Evolutionary conservation across 2,329 filamentous ascomycete genomes (phyloP), one percentile per base, ranked within the genome.

Genomic region (Esteya vermicola): DNA sequence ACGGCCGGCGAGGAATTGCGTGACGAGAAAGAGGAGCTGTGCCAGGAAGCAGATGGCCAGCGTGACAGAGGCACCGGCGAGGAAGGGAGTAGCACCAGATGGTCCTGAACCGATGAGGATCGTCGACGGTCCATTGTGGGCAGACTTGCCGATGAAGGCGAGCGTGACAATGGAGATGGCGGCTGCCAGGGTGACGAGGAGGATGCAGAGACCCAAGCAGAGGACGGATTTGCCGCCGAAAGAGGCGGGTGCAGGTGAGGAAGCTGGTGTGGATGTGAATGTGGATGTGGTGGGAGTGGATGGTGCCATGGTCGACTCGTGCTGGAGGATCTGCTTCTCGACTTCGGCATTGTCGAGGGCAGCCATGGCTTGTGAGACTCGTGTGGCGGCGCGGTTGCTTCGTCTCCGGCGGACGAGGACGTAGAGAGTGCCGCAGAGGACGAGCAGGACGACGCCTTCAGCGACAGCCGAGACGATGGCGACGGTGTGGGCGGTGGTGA

Each of bases 21-120:
- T 49, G 21, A 66, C 53, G 35, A 70, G 52, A 46, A 71, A 74
- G 20, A 61, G 47, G n/a, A 69, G 52, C 49, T 75, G 71, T 8
- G 58, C 52, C 1, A 57, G 51, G 42, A 68, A 66, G 6, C 65
- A 57, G 30, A 68, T 41, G 9, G 60, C 63, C 38, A 74, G 55
- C 13, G 63, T 55, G 13, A 65, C 52, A 0, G 69, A 60, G 4
- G 61, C 54, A 25, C 63, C 68, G 13, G 64, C 52, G 27, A 73
- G 49, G 35, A 68, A 61, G 31, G n/a, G n/a, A n/a, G n/a, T n/a
- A n/a, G n/a, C n/a, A n/a, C 52, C 52, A 14, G 44, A 47, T 14
- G 51, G 51, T 7, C 53, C 52, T 4, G 55, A 47, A 6, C 58
- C 57, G 27, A 62, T 43, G 10, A 62, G 51, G 6, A 48, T 54